Evolutionary conservation across 805 yeast species (phyloP).

Genomic region (Blastobotrys muscicola): DNA sequence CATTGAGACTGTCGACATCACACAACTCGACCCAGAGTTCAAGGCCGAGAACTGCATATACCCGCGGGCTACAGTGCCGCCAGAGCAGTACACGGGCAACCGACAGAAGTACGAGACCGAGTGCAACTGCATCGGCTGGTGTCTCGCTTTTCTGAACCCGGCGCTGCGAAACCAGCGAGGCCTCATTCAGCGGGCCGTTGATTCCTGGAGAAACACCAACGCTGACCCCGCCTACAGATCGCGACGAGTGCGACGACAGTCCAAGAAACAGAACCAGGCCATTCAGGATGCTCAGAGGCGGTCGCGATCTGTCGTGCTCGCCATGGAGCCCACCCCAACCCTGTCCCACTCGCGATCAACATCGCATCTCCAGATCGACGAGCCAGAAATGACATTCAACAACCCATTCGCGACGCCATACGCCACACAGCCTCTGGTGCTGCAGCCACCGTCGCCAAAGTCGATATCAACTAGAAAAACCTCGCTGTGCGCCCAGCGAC

Average conservation of each 20-base stretch:
- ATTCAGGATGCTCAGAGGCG: not conserved
- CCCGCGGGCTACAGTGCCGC: constrained; percentile 38
- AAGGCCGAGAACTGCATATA: constrained; percentile 36
- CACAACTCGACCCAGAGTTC: constrained; percentile 27
- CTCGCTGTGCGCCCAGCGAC: no score
- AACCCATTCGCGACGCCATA: constrained; percentile 4
- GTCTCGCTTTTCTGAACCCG: constrained; percentile 35
- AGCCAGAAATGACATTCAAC: not conserved
- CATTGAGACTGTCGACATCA: constrained; percentile 21
- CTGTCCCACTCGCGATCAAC: not conserved
- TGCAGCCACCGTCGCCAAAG: no score
- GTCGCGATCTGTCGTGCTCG: constrained; percentile 2
- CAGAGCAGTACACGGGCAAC: constrained; percentile 36
- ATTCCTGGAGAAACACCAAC: constrained; percentile 42
- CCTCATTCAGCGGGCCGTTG: constrained; percentile 43
- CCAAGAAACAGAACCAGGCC: constrained; percentile 4
- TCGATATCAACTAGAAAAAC: no score
- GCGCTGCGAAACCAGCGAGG: constrained; percentile 37
- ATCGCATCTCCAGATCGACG: not conserved
- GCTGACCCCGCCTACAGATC: constrained; percentile 32
- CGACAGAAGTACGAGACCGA: constrained; percentile 38
- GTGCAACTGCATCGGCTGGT: constrained; percentile 43
- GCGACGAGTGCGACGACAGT: constrained; percentile 32
- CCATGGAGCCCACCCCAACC: constrained; percentile 1
- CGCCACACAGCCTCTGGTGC: no score